Base-by-base conservation (phyloP, 2,329 filamentous ascomycete species). In the Xylariaceae sp. region DNA sequence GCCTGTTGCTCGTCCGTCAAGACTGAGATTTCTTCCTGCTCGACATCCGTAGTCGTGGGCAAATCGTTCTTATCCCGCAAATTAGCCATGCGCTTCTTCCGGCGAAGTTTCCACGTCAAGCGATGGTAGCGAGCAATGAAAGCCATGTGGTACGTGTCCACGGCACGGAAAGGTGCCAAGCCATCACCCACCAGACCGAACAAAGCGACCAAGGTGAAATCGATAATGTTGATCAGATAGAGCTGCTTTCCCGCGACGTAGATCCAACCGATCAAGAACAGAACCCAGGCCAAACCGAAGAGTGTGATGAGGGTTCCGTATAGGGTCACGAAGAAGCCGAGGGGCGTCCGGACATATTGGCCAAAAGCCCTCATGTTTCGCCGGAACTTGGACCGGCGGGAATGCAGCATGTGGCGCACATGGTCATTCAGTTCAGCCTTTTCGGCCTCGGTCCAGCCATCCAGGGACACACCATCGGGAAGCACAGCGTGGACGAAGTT, bases 201-300 rank as follows among this genome's bases (percentile, higher is more conserved):
- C 5, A 85, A 66, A 9, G 77, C 80, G 5, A 85, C 80, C 11
- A 85, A 66, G 18, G 82, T 67, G 45, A 80, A 78, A 58, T 85
- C 80, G 43, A 85, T 83, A 31, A 84, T 59, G 40, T 84, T 77
- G 46, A 83, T 75, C 23, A 74, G 57, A 42, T 84, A 90, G 3
- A 75, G 62, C 53, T 90, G 82, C 47, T 70, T 68, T 19, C 76
- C 74, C 14, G 83, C 84, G 14, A 90, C 80, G 43, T 87, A 88
- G 52, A 92, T 85, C 86, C 86, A 93, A 30, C 80, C 84, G 53
- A 94, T 94, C 35, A 93, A 65, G 60, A 90, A 92, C n/a, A 93
- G 70, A 2, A 94, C 86, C 87, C 86, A 94, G 0, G 83, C 83
- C 10, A 90, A 67, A 50, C 86, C 86, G 47, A 93, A 94, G 0